Evolutionary conservation across 108 stramenopile species (phyloP).

Genomic region (Thalassiosira profunda): DNA sequence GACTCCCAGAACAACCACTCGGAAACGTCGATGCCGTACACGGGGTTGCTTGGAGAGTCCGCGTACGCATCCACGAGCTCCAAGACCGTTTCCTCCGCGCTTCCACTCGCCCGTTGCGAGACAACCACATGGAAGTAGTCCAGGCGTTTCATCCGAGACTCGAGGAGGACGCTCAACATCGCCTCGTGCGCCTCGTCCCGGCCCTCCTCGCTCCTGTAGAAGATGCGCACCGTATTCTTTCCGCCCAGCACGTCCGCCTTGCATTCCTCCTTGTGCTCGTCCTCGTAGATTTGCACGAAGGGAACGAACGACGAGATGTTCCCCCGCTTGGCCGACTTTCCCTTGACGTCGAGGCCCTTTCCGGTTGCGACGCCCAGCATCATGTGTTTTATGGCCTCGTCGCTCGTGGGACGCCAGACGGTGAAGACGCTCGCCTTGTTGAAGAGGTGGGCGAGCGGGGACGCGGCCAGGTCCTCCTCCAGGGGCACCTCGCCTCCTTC

Average conservation of each 20-base stretch:
- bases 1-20: slow-evolving; percentile 55
- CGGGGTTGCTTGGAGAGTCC: slow-evolving; percentile 38
- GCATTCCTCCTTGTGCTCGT: slow-evolving; percentile 43
- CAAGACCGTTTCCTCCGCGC: background rate
- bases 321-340: slow-evolving; percentile 69
- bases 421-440: no score
- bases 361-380: slow-evolving; percentile 67
- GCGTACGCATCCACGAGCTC: slow-evolving; percentile 8
- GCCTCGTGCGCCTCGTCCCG: slow-evolving; percentile 31
- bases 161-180: slow-evolving; percentile 16
- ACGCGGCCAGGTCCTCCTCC: slow-evolving; percentile 5
- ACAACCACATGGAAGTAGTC: slow-evolving; percentile 5
- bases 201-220: slow-evolving; percentile 28
- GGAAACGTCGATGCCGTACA: slow-evolving; percentile 37
- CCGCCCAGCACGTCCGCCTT: slow-evolving; percentile 30
- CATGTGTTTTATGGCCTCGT: slow-evolving; percentile 67
- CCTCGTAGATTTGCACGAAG: slow-evolving; percentile 68
- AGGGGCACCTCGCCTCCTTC: background rate
- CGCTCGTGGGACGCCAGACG: slow-evolving; percentile 73
- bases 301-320: slow-evolving; percentile 61
- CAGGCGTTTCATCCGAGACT: slow-evolving; percentile 18
- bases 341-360: slow-evolving; percentile 80
- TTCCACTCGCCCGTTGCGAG: slow-evolving; percentile 14
- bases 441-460: slow-evolving; percentile 27
- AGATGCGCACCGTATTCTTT: slow-evolving; percentile 32